phyloP scores from a whole-genome alignment of 2,329 filamentous ascomycete genomes.

The Colletotrichum nymphaeae region DNA sequence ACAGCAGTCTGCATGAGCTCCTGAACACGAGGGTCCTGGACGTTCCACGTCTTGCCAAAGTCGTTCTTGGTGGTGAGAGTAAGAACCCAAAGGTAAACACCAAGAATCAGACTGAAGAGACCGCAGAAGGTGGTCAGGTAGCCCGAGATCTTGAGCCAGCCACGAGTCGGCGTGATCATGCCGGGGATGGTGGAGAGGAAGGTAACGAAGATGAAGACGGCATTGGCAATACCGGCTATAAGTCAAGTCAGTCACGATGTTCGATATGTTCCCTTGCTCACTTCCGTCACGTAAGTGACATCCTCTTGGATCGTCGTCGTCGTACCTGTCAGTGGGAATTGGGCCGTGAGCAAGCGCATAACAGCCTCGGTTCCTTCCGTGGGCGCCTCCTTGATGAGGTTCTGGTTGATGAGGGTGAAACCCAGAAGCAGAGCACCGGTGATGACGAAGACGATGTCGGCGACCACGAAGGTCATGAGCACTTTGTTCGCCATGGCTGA shows the following conservation, averaged over 20 bases:
- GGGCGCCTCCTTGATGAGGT: slow-evolving; percentile 55
- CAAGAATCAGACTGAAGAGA: slow-evolving; percentile 73
- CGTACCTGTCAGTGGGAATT: slow-evolving; percentile 62
- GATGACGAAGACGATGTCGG: slow-evolving; percentile 63
- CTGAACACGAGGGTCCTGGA: slow-evolving; percentile 68
- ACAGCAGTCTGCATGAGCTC: slow-evolving; percentile 78
- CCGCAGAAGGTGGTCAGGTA: slow-evolving; percentile 72
- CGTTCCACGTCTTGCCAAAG: slow-evolving; percentile 70
- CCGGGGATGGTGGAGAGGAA: slow-evolving; percentile 78
- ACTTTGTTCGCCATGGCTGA: slow-evolving; percentile 65
- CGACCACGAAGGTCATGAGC: slow-evolving; percentile 59
- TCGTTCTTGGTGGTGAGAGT: slow-evolving; percentile 76
- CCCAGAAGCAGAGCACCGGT: slow-evolving; percentile 66
- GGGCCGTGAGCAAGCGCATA: slow-evolving; percentile 62
- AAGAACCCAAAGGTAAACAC: slow-evolving; percentile 77
- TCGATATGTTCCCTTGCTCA: background rate
- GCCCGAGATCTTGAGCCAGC: slow-evolving; percentile 77
- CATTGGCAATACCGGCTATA: slow-evolving; percentile 77
- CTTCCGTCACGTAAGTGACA: background rate
- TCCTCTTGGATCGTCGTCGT: background rate
- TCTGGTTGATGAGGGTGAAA: slow-evolving; percentile 65
- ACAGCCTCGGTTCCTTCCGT: slow-evolving; percentile 60
- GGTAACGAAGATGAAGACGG: slow-evolving; percentile 76
- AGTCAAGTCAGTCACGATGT: slow-evolving; percentile 25
- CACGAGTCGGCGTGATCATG: slow-evolving; percentile 74